Evolutionary conservation across 202 grass and related monocot species (phyloP), one percentile per base, ranked within the genome.

Genomic region (Dendrocalamus latiflorus): DNA sequence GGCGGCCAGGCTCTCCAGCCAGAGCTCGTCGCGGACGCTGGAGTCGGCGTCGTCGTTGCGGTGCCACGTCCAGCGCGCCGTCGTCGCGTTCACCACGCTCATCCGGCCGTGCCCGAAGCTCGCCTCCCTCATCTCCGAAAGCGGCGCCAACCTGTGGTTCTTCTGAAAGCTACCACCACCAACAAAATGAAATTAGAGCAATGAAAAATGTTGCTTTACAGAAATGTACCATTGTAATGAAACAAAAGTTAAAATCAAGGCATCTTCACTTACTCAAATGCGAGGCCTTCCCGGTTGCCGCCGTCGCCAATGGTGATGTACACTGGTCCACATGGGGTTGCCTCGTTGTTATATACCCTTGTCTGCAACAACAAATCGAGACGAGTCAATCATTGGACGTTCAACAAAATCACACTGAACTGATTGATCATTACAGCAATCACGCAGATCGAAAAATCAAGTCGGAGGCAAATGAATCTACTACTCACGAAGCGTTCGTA

Each of bases 91-190:
- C 75, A 83, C 37, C 88, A 97, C 77, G 45, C 87, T 83, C 62
- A 97, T 59, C 65, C 85, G 77, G n/a, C 94, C 94, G 44, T 97
- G 94, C 51, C 94, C 91, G 34, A 97, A 97, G 90, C 91, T 94
- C 42, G 91, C 91, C 74, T 97, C 94, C 37, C 92, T 80, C 75
- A 70, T 84, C 64, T 45, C 25, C 71, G 91, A 94, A 3, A 94
- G 85, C 6, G 22, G 83, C 45, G 77, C 91, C 30, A 86, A 68
- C 77, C 71, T 90, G 49, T 94, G 90, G 25, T 86, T 80, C 44
- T 81, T 88, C 55, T 87, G 24, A 56, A 91, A 91, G 54, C 92
- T 94, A 14, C 36, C 1, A 37, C n/a, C 56, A 22, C 34, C 21
- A 62, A 4, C 25, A 5, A 14, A 41, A 69, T 24, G 50, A 76